Conservation (phyloP, 768 basidiomycete species). For the Lactarius tabidus region DNA sequence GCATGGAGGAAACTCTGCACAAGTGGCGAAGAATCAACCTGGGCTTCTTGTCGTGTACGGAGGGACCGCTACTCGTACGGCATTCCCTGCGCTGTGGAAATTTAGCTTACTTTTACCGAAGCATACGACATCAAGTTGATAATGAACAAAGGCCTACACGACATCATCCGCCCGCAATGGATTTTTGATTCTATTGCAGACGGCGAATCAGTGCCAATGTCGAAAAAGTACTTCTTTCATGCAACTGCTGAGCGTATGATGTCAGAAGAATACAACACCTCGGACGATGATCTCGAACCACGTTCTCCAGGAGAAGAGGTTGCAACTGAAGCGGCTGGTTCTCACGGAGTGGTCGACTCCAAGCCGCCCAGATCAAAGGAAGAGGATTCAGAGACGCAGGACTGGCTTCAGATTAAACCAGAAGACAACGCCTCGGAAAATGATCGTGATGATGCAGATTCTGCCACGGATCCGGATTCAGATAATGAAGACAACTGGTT, state of each 20-base stretch:
- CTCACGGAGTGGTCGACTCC: background rate
- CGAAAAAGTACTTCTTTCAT: slow-evolving; percentile 79
- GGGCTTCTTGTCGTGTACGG: slow-evolving; percentile 62
- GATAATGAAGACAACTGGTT: slow-evolving; percentile 56
- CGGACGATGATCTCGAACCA: slow-evolving; percentile 1
- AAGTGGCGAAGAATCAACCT: slow-evolving; percentile 54
- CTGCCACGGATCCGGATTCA: slow-evolving; percentile 62
- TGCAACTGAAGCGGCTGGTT: background rate
- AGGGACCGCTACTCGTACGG: slow-evolving; percentile 63
- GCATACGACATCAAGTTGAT: slow-evolving; percentile 69
- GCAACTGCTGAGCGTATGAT: slow-evolving; percentile 51
- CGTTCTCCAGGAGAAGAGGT: background rate
- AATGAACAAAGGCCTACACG: slow-evolving; percentile 63
- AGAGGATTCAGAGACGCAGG: slow-evolving; percentile 31
- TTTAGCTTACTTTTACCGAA: slow-evolving; percentile 30
- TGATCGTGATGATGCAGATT: slow-evolving; percentile 39
- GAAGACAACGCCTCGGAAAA: slow-evolving; percentile 31
- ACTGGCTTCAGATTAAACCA: slow-evolving; percentile 28
- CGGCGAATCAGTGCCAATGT: slow-evolving; percentile 54
- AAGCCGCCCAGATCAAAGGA: slow-evolving; percentile 30
- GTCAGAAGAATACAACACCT: slow-evolving; percentile 46
- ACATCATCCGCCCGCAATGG: slow-evolving; percentile 81
- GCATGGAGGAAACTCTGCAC: slow-evolving; percentile 62
- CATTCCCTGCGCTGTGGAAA: background rate
- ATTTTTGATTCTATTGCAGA: slow-evolving; percentile 69